A percentile compares a stretch with the other conserved stretches of the same genome.
Conservation (phyloP, 2,329 filamentous ascomycete species). For the Hypoxylon sp. region DNA sequence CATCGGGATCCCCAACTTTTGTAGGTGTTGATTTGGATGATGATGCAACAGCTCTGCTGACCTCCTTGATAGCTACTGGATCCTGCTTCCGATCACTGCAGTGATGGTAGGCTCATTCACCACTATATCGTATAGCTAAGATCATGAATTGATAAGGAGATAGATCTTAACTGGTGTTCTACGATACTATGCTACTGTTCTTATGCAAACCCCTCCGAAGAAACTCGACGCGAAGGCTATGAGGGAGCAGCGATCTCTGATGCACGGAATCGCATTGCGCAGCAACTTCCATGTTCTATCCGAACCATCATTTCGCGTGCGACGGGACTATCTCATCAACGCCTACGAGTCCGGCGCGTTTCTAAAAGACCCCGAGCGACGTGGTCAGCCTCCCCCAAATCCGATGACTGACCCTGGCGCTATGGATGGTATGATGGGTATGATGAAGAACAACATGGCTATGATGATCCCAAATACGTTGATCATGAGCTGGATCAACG, state of each 20-base stretch:
- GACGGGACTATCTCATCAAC: constrained; percentile 84
- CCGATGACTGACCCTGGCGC: constrained; percentile 95
- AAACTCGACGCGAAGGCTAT: constrained; percentile 80
- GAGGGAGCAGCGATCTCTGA: constrained; percentile 87
- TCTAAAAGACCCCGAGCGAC: constrained; percentile 88
- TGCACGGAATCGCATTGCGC: constrained; percentile 88
- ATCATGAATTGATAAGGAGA: constrained; percentile 23
- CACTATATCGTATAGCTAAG: background rate
- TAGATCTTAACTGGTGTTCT: constrained; percentile 93
- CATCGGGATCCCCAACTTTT: constrained; percentile 98
- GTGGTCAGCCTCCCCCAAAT: constrained; percentile 90
- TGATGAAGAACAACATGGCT: constrained; percentile 99
- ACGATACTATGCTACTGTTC: constrained; percentile 94
- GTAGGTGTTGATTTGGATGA: constrained; percentile 67
- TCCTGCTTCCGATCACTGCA: constrained; percentile 94
- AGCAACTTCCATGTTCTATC: constrained; percentile 86
- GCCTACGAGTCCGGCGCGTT: constrained; percentile 90
- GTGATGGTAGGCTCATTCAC: constrained; percentile 78
- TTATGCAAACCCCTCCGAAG: constrained; percentile 89
- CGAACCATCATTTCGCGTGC: constrained; percentile 79
- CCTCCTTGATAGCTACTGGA: constrained; percentile 85
- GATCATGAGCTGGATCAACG: constrained; percentile 99
- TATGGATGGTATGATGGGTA: constrained; percentile 99
- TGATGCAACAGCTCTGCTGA: constrained; percentile 33
- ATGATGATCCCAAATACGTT: constrained; percentile 99